Base-by-base conservation (phyloP, 306 rosid species). In the Glycine soja region DNA sequence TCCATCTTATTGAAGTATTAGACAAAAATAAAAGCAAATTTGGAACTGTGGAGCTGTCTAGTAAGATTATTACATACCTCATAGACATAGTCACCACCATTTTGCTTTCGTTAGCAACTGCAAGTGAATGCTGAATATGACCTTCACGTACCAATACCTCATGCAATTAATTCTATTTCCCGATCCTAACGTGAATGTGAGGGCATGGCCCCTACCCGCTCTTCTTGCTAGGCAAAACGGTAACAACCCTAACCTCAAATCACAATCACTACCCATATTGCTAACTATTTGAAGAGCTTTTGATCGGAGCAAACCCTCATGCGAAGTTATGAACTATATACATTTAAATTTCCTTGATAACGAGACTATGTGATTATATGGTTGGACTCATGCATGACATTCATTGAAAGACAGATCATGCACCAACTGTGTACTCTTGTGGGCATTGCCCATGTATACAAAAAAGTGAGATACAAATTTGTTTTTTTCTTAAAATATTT, bases 181-280 rank as follows among this genome's bases (percentile, higher is more conserved):
- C 16, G 3, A 32, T 32, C 57, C 38, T 52, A 75, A 43, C 71
- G 15, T 70, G 75, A 79, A 84, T 84, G 87, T 80, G 85, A 84
- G 16, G 40, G 12, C 64, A 69, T 84, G 81, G 81, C 43, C 87
- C 62, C 43, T 59, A 19, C 47, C 42, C 56, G 30, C 74, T 43
- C 76, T 19, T 42, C 36, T 18, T 80, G 82, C 56, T 56, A 58
- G 30, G 36, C 32, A 52, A 50, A 24, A 5, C 30, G 42, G 56
- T 58, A 72, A 73, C 77, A 83, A 78, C 40, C 71, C 68, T 79
- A 66, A 42, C 77, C 50, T 50, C 15, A 73, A 69, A 84, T 68
- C 84, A 74, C 63, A 2, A 65, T 83, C 83, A 65, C 74, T 32
- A 62, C 67, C 76, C 34, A 72, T 24, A 24, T 38, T 36, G 50